phyloP scores from a whole-genome alignment of 2,329 filamentous ascomycete genomes.

The Cladosporium sphaerospermum region DNA sequence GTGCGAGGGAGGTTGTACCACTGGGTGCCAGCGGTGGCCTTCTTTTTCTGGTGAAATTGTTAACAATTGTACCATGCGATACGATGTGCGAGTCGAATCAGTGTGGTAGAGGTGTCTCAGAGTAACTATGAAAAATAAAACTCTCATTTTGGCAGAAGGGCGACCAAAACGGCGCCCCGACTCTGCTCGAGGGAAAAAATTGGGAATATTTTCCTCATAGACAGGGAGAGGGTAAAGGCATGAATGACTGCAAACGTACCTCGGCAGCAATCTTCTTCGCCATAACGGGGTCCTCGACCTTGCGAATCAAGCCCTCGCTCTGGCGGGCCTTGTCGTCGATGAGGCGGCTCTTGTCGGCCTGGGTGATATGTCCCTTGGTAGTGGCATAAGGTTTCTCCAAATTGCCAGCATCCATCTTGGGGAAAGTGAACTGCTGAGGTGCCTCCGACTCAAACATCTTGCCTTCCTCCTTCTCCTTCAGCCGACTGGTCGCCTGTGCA shows the following conservation, averaged over 20 bases:
- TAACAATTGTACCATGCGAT: conserved; percentile 16
- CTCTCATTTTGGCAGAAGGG: conserved; percentile 65
- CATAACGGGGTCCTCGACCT: conserved; percentile 48
- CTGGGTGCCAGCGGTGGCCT: conserved; percentile 65
- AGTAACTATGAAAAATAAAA: conserved; percentile 69
- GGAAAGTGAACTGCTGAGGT: conserved; percentile 38
- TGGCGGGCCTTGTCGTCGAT: conserved; percentile 42
- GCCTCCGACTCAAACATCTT: conserved; percentile 16
- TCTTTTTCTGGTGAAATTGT: conserved; percentile 44
- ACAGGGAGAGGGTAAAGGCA: conserved; percentile 25
- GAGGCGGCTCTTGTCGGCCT: conserved; percentile 47
- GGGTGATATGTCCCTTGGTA: conserved; percentile 47
- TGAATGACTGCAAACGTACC: conserved; percentile 39
- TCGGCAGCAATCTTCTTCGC: conserved; percentile 43
- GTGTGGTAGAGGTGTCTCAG: conserved; percentile 45
- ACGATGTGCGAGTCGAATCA: conserved; percentile 12
- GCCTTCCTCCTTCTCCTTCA: conserved; percentile 39
- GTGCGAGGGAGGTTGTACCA: conserved; percentile 91
- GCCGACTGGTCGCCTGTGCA: conserved; percentile 55
- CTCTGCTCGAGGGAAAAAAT: conserved; percentile 64
- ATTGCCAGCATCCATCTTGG: conserved; percentile 43
- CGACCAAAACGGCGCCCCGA: conserved; percentile 72
- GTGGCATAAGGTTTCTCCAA: conserved; percentile 50
- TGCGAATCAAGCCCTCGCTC: conserved; percentile 42
- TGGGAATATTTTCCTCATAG: conserved; percentile 76